Evolutionary conservation across 108 stramenopile genomes (phyloP), one percentile per base, ranked within the genome.

Genomic region (Pelagomonas calceolata): DNA sequence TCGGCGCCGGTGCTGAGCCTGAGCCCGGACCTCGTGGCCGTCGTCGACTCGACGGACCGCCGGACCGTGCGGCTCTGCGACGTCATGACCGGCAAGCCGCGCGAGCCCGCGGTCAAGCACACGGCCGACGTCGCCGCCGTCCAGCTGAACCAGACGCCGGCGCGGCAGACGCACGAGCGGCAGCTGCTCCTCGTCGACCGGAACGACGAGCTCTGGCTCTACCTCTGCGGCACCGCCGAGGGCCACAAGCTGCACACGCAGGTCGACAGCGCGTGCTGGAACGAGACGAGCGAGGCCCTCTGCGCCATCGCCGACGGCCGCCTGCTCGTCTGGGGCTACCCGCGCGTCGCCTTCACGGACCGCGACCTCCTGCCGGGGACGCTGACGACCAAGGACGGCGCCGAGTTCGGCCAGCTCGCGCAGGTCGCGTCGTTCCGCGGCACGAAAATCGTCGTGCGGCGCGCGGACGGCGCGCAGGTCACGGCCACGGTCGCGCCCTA

Each of bases 101-200:
- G 82, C 36, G 73, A 34, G 26, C 66, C 64, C 39, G 34, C 51
- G 39, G 77, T 80, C 68, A 31, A 44, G 21, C 76, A 81, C 71
- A 70, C 81, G 67, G 77, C 80, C 34, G 77, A 65, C 46, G 36
- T 73, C 31, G 15, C 0, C 30, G 65, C 39, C 60, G 26, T 73
- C 17, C 64, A 72, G 18, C 75, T 79, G 10, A 71, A 60, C 70
- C 51, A 75, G 37, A 5, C 18, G 37, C 36, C 32, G 15, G 36
- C 34, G 18, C 0, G 26, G 63, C 29, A 5, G 16, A 46, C 71
- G n/a, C 0, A 14, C 12, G 67, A 72, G 72, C 79, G 85, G 34
- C 60, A 68, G 4, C 77, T 86, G 36, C 82, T 82, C n/a, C 71
- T 87, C 71, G 65, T 85, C 46, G 87, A 87, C 82, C 21, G 65